phyloP scores from a whole-genome alignment of 768 basidiomycete genomes.

The Pleurotus pulmonarius region DNA sequence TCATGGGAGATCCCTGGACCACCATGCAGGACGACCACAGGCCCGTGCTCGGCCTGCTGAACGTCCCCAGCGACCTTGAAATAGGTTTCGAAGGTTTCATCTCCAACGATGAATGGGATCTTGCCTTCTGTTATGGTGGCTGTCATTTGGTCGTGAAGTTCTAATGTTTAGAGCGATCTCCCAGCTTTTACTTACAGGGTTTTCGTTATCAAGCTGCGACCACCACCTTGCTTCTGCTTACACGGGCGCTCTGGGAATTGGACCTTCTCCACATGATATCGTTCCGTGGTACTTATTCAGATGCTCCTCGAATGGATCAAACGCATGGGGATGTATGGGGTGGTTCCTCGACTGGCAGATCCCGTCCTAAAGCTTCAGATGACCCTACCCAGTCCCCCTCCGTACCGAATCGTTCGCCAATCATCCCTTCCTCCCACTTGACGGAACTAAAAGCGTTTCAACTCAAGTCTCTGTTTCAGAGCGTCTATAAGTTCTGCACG shows the following conservation, averaged over 20 bases:
- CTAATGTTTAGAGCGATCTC: no score
- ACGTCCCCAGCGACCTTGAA: slow-evolving; percentile 42
- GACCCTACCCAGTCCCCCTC: background rate
- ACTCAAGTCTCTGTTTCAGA: slow-evolving; percentile 1
- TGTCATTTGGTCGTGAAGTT: background rate
- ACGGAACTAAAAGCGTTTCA: slow-evolving; percentile 7
- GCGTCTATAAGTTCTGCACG: slow-evolving; percentile 3
- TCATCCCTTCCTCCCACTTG: background rate
- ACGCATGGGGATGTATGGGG: background rate
- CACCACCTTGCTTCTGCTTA: background rate
- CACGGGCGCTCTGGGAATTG: background rate
- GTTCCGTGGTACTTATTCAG: background rate
- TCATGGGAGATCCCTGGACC: slow-evolving; percentile 45
- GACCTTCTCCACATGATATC: background rate
- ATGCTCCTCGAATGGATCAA: background rate
- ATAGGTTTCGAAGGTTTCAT: slow-evolving; percentile 31
- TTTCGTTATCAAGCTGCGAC: background rate
- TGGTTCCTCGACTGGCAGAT: slow-evolving; percentile 1
- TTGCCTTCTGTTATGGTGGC: slow-evolving; percentile 13
- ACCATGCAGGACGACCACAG: slow-evolving; percentile 46
- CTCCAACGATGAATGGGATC: slow-evolving; percentile 14
- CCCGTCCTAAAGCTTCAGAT: background rate
- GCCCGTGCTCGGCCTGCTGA: slow-evolving; percentile 17
- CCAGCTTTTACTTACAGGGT: no score
- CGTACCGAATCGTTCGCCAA: slow-evolving; percentile 1